Percentiles rank a stretch among this genome's conserved stretches.
Evolutionary conservation across 2,329 filamentous ascomycete species (phyloP).

Genomic region (Penicillium corylophilum): DNA sequence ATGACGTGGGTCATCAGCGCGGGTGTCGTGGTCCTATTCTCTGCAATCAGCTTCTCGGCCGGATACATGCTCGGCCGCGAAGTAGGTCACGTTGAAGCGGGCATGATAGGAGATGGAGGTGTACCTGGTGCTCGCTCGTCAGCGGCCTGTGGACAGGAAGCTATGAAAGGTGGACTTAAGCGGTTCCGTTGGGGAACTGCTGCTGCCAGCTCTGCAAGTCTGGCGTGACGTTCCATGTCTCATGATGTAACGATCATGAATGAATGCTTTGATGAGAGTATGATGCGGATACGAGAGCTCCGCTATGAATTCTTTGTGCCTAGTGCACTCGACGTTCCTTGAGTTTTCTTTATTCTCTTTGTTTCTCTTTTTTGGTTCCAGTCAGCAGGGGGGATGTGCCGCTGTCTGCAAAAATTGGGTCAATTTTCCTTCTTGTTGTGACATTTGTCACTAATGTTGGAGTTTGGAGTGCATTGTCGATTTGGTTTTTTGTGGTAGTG

Average conservation of each 20-base stretch:
- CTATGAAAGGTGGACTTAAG: slow-evolving; percentile 44
- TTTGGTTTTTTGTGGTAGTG: not conserved
- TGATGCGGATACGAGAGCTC: not conserved
- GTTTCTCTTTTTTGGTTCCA: not conserved
- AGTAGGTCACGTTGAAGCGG: slow-evolving; percentile 54
- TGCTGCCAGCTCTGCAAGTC: slow-evolving; percentile 37
- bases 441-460: slow-evolving; percentile 6
- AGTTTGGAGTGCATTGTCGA: slow-evolving; percentile 1
- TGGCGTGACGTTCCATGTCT: slow-evolving; percentile 26
- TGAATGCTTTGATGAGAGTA: slow-evolving; percentile 1
- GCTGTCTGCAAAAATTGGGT: slow-evolving; percentile 14
- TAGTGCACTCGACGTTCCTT: not conserved
- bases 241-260: slow-evolving; percentile 7
- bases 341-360: not conserved
- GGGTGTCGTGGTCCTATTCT: slow-evolving; percentile 63
- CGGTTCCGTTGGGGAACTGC: slow-evolving; percentile 45
- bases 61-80: slow-evolving; percentile 63
- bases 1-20: slow-evolving; percentile 67
- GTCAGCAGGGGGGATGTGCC: not conserved
- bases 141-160: slow-evolving; percentile 46
- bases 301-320: not conserved
- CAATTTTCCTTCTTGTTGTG: not conserved
- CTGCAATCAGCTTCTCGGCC: slow-evolving; percentile 64
- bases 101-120: slow-evolving; percentile 27
- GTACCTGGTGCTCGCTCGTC: slow-evolving; percentile 34